A percentile compares a stretch with the other conserved stretches of the same genome.
Evolutionary conservation across 148 eudicot species (phyloP).

Genomic region (Rhododendron simsii): DNA sequence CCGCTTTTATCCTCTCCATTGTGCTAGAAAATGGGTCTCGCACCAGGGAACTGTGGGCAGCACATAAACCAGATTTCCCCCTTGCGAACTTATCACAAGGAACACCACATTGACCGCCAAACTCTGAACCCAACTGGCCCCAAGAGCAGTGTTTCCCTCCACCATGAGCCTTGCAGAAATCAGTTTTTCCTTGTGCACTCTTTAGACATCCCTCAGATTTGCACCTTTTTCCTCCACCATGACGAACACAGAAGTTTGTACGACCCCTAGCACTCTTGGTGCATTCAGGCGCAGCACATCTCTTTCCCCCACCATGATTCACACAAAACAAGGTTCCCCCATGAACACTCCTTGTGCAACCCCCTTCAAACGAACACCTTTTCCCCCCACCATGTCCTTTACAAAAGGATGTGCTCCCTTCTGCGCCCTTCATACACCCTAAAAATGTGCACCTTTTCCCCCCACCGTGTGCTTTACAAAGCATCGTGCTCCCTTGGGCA

Average conservation of each 20-base stretch:
- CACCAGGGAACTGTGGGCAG: constrained; percentile 43
- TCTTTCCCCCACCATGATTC: constrained; percentile 84
- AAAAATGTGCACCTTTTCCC: constrained; percentile 61
- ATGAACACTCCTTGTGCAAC: constrained; percentile 66
- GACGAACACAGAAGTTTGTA: constrained; percentile 65
- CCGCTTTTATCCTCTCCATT: constrained; percentile 25
- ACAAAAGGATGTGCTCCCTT: constrained; percentile 68
- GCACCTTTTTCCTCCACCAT: constrained; percentile 87
- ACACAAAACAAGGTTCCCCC: constrained; percentile 77
- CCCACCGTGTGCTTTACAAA: constrained; percentile 80
- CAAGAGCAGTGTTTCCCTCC: constrained; percentile 74
- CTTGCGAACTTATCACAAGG: constrained; percentile 63
- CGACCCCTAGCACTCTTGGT: constrained; percentile 77
- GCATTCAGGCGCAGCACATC: constrained; percentile 62
- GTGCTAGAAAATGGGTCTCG: constrained; percentile 22
- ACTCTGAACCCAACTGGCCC: constrained; percentile 43
- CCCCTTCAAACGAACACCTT: constrained; percentile 55
- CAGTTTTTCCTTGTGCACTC: constrained; percentile 78
- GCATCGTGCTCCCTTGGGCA: constrained; percentile 75
- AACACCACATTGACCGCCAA: constrained; percentile 19
- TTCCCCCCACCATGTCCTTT: constrained; percentile 92
- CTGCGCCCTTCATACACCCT: constrained; percentile 76
- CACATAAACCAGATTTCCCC: constrained; percentile 63
- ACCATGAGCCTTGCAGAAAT: constrained; percentile 83
- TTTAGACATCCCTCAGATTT: constrained; percentile 50